Percentiles rank a stretch among this genome's conserved stretches.
phyloP scores from a whole-genome alignment of 2,329 filamentous ascomycete genomes.

The Orbilia ellipsospora region DNA sequence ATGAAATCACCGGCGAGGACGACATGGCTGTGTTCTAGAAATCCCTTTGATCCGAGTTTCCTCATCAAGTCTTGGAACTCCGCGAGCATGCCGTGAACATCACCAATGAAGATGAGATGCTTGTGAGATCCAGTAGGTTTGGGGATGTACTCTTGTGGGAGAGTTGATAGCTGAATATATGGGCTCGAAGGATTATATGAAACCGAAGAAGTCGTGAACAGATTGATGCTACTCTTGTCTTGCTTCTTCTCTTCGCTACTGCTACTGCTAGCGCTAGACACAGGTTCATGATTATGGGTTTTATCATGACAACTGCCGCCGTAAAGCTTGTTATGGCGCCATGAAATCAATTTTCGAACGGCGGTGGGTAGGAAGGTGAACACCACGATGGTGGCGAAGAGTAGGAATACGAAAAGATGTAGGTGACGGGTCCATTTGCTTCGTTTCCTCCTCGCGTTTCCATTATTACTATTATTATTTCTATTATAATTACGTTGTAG shows the following conservation, averaged over 20 bases:
- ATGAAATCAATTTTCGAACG: constrained; percentile 42
- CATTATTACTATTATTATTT: background rate
- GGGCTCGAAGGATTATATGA: constrained; percentile 32
- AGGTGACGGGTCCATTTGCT: constrained; percentile 45
- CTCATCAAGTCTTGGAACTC: constrained; percentile 47
- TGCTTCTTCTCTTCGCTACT: background rate
- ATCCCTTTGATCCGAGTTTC: constrained; percentile 31
- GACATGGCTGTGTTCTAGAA: constrained; percentile 71
- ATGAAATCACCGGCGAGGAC: constrained; percentile 82
- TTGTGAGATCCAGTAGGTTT: constrained; percentile 61
- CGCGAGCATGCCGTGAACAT: constrained; percentile 83
- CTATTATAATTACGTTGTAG: background rate
- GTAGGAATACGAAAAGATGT: constrained; percentile 23
- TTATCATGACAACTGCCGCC: constrained; percentile 46
- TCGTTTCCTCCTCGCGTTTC: constrained; percentile 12
- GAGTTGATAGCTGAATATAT: constrained; percentile 43
- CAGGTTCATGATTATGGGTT: background rate
- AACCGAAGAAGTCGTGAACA: constrained; percentile 10
- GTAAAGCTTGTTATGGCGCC: constrained; percentile 42
- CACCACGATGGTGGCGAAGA: constrained; percentile 45
- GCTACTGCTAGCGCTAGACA: background rate
- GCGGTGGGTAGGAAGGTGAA: constrained; percentile 40
- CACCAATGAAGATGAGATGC: constrained; percentile 83
- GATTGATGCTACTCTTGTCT: constrained; percentile 10
- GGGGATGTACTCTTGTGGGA: constrained; percentile 41